Percentiles rank a stretch among this genome's conserved stretches.
Evolutionary conservation across 306 rosid genomes (phyloP).

Genomic region (Dryas octopetala): DNA sequence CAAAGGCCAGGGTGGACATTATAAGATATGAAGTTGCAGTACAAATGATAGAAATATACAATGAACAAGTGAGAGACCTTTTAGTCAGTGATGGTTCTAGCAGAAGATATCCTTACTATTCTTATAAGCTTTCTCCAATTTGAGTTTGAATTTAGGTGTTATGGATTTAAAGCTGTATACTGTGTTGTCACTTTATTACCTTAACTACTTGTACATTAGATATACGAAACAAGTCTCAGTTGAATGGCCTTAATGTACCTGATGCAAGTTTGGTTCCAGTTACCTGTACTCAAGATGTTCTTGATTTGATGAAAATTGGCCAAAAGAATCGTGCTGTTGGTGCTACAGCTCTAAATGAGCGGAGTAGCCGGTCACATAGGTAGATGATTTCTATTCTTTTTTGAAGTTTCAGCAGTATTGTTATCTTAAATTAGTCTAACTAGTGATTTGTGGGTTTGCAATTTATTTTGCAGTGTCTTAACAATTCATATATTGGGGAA

Average conservation of each 20-base stretch:
- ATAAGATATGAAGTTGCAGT: constrained; percentile 88
- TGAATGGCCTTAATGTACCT: constrained; percentile 95
- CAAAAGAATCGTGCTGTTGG: constrained; percentile 91
- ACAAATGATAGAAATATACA: constrained; percentile 96
- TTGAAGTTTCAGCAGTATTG: background rate
- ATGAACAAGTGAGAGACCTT: constrained; percentile 95
- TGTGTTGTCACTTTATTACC: constrained; percentile 27
- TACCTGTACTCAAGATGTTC: constrained; percentile 85
- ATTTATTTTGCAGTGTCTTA: constrained; percentile 63
- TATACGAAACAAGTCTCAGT: constrained; percentile 90
- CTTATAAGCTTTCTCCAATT: background rate
- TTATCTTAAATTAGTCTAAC: background rate
- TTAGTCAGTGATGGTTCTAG: constrained; percentile 84
- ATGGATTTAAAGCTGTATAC: constrained; percentile 15
- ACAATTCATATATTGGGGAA: constrained; percentile 88
- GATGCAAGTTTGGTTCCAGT: constrained; percentile 90
- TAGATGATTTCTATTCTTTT: constrained; percentile 18
- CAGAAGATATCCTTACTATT: constrained; percentile 85
- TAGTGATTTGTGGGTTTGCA: constrained; percentile 13
- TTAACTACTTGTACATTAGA: constrained; percentile 76
- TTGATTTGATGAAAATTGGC: constrained; percentile 83
- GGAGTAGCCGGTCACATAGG: constrained; percentile 99
- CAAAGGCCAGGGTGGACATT: constrained; percentile 64
- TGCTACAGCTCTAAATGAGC: constrained; percentile 91
- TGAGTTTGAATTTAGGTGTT: background rate